Evolutionary conservation across 2,329 filamentous ascomycete species (phyloP), one percentile per base, ranked within the genome.

Genomic region (Fusarium brachygibbosum): DNA sequence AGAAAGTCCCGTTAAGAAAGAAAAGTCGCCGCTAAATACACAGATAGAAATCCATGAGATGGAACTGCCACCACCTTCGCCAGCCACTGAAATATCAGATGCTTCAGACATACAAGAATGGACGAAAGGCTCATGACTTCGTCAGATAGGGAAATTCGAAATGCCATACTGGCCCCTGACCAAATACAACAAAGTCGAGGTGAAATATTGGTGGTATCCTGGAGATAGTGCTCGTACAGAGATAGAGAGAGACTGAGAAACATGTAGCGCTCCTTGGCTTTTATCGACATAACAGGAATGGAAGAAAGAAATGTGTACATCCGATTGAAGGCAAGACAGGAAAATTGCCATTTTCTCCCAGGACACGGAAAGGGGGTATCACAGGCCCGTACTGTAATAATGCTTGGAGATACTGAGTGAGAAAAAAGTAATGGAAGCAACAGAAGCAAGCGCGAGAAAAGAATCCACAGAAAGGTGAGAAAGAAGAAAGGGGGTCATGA

Each of bases 201-300:
- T 66, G 34, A 66, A 69, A 71, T 56, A 60, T 73, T 62, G 59
- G 66, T 72, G 75, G 71, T 77, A 77, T 76, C 75, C 71, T 76
- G 58, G 66, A 70, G 68, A 63, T 66, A 67, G 68, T 67, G 68
- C 74, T 75, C 57, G 57, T 75, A 67, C 71, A 75, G 56, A 73
- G 54, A 75, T 58, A 71, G 51, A 70, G 66, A 73, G 50, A 69
- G 34, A 56, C 40, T 48, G 55, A 65, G 66, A 71, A 74, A 71
- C 56, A 71, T 64, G 60, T 61, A 58, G 66, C 66, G 68, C 71
- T 71, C 69, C 71, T 56, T 62, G 62, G 64, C 66, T 75, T 76
- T 76, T 76, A 53, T 62, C 70, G 44, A 70, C 65, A 53, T 71
- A 63, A 72, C 60, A 66, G 29, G 65, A 76, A 75, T 50, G 74